Evolutionary conservation across 2,329 filamentous ascomycete genomes (phyloP), one percentile per base, ranked within the genome.

Genomic region (Colletotrichum salicis): DNA sequence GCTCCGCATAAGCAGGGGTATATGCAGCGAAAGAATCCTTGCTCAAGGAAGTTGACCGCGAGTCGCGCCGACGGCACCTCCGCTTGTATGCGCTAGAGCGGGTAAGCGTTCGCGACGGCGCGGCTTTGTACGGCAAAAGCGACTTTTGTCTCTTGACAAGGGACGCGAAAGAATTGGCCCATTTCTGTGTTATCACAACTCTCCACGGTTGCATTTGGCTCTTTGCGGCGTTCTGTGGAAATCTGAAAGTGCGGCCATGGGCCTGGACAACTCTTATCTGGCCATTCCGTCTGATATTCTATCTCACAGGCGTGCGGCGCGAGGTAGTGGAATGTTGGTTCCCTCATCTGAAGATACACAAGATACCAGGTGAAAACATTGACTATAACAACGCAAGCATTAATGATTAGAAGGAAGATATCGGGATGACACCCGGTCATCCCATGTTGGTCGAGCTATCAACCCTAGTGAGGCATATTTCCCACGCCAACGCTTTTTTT

Each of bases 1-100:
- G 65, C 48, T 58, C 65, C 59, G 70, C 65, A 13, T 19, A 1
- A 15, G n/a, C 65, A 56, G 19, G 70, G 70, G 64, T 64, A 11
- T 37, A 11, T 1, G 35, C 52, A 48, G 61, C n/a, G 13, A 27
- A 33, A 27, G 24, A 13, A 60, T 27, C 65, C 59, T 56, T 33
- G 67, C 35, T 41, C 24, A n/a, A 48, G 57, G 59, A 67, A 67
- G 55, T 64, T 57, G 35, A 37, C 70, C 60, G 65, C 65, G 59
- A 71, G 70, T 71, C 55, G 67, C 51, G 65, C 54, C 57, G 48
- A 51, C 48, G 65, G 59, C 45, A 29, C 33, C 60, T 64, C 65
- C 65, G 65, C 65, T 64, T 69, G 41, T 24, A 29, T 41, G 37
- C 31, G 31, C 31, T 22, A 35, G 5, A 27, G 59, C 45, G 29